Conservation (phyloP, 768 basidiomycete genomes). For the Termitomyces sp. region DNA sequence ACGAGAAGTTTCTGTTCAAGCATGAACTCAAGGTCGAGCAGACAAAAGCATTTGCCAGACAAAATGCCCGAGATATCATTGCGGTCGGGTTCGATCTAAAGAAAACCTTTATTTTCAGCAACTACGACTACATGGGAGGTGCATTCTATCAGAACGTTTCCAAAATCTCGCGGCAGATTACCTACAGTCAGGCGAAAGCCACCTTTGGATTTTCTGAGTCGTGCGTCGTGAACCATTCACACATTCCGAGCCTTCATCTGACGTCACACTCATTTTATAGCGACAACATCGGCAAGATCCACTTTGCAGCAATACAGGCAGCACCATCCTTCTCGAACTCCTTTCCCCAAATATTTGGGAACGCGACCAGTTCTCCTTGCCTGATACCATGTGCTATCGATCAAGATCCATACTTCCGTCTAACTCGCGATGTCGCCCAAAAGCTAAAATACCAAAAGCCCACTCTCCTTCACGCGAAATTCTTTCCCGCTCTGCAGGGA, state of each 20-base stretch:
- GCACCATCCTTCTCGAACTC: slow-evolving; percentile 97
- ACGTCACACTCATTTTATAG: slow-evolving; percentile 33
- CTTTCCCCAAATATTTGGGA: slow-evolving; percentile 96
- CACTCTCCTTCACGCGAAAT: slow-evolving; percentile 86
- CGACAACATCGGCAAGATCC: slow-evolving; percentile 97
- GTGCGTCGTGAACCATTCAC: slow-evolving; percentile 42
- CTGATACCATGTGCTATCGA: slow-evolving; percentile 99
- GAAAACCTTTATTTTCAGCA: slow-evolving; percentile 96
- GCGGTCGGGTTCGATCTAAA: slow-evolving; percentile 89
- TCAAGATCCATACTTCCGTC: slow-evolving; percentile 95
- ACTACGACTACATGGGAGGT: slow-evolving; percentile 87
- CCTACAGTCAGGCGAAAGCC: slow-evolving; percentile 88
- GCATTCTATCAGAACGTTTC: slow-evolving; percentile 93
- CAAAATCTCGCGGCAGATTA: slow-evolving; percentile 88
- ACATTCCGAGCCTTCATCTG: not conserved
- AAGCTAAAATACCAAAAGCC: slow-evolving; percentile 97
- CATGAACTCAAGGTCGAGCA: slow-evolving; percentile 89
- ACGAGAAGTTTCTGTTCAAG: slow-evolving; percentile 99
- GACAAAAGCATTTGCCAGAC: slow-evolving; percentile 70
- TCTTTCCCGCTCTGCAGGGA: slow-evolving; percentile 97
- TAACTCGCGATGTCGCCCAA: slow-evolving; percentile 91
- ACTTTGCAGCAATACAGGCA: slow-evolving; percentile 94
- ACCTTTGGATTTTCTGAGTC: slow-evolving; percentile 97
- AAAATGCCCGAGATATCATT: slow-evolving; percentile 95
- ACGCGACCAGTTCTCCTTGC: slow-evolving; percentile 75